Percentiles rank a stretch among this genome's conserved stretches.
Evolutionary conservation across 192 early-diverging fungal genomes (phyloP).

Genomic region (Umbelopsis isabellina): DNA sequence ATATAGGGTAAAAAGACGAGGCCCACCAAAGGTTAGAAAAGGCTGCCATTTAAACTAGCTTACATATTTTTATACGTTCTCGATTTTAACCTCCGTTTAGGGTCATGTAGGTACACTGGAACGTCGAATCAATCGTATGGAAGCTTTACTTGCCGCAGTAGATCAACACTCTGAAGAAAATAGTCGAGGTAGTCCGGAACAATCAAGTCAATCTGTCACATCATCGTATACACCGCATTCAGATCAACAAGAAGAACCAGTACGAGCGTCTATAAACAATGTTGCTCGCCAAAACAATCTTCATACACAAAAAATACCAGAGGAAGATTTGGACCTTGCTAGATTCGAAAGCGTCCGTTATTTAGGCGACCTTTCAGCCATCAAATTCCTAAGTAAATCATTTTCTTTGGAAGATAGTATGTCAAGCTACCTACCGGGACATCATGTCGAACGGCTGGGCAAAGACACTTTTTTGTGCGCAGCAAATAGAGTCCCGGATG

Average conservation of each 20-base stretch:
- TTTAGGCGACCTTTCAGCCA: conserved; percentile 1
- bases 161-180: not conserved
- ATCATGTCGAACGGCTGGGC: not conserved
- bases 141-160: conserved; percentile 3
- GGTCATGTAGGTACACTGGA: conserved; percentile 10
- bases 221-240: too few relatives aligned
- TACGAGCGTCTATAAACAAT: not conserved
- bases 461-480: conserved; percentile 18
- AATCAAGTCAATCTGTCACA: not conserved
- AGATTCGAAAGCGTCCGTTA: conserved; percentile 16
- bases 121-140: conserved; percentile 10
- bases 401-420: not conserved
- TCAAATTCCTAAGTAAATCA: conserved; percentile 16
- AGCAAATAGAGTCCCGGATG: not conserved
- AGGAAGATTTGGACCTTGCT: conserved; percentile 19
- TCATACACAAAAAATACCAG: conserved; percentile 4
- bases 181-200: not conserved
- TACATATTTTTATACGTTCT: not conserved
- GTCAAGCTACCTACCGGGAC: not conserved
- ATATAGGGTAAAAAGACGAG: conserved; percentile 2
- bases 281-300: conserved; percentile 5
- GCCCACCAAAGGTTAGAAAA: not conserved
- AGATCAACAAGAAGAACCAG: not conserved
- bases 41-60: too few relatives aligned
- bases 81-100: not conserved